phyloP scores from a whole-genome alignment of 139 green algal species.

The Chlorella sorokiniana region DNA sequence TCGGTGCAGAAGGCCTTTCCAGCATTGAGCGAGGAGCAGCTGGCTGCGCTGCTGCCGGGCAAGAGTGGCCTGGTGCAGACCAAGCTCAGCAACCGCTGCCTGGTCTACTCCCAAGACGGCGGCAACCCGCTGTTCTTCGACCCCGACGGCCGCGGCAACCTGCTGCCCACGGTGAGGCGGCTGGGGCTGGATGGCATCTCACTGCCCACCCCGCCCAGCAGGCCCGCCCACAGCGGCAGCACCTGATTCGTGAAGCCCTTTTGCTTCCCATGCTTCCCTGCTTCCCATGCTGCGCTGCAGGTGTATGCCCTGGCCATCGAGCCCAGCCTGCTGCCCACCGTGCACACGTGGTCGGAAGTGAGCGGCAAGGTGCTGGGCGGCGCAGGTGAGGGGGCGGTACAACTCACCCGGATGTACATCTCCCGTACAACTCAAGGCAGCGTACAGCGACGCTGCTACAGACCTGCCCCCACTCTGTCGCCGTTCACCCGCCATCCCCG shows the following conservation, averaged over 20 bases:
- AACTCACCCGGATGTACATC: no score
- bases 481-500: neutral
- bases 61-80: constrained; percentile 17
- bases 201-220: no score
- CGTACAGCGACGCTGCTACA: neutral
- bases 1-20: constrained; percentile 20
- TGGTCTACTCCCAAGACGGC: constrained; percentile 36
- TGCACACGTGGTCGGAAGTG: constrained; percentile 35
- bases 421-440: neutral
- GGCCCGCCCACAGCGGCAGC: no score
- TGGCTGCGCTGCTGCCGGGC: constrained; percentile 30
- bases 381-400: neutral
- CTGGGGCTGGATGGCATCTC: neutral
- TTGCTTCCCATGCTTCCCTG: neutral
- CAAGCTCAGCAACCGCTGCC: constrained; percentile 35
- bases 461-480: no score
- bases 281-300: neutral
- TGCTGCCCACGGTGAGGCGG: constrained; percentile 45
- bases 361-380: constrained; percentile 30
- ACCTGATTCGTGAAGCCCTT: no score
- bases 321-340: constrained; percentile 23
- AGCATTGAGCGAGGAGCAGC: constrained; percentile 26
- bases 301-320: constrained; percentile 37
- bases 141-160: constrained; percentile 26
- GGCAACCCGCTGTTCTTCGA: constrained; percentile 49